These are phyloP conservation scores for Pythium dissimile DNA, from an alignment of 352 stramenopile genomes.

Conservation along the genomic window DNA sequence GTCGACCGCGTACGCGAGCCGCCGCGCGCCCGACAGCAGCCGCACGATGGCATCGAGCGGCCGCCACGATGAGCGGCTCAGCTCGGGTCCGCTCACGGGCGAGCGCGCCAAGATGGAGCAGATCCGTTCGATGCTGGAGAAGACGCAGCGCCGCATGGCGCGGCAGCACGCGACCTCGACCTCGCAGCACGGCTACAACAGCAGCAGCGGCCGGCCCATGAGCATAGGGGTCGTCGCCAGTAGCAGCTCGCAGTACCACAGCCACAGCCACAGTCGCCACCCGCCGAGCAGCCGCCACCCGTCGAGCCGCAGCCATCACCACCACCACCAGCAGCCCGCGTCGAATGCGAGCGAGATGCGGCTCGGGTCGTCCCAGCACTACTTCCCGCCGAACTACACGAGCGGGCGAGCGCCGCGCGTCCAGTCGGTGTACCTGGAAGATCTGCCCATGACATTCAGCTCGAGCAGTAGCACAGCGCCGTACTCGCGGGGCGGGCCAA, in stretches of 20 bases:
- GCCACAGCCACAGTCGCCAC: constrained; percentile 30
- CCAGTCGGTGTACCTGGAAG: constrained; percentile 23
- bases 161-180: constrained; percentile 25
- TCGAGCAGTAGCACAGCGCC: constrained; percentile 10
- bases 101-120: constrained; percentile 72
- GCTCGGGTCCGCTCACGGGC: constrained; percentile 26
- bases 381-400: constrained; percentile 17
- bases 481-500: not conserved
- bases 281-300: too few relatives aligned
- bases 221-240: constrained; percentile 5
- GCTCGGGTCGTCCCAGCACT: not conserved
- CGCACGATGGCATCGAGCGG: not conserved
- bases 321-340: constrained; percentile 19
- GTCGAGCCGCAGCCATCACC: constrained; percentile 14
- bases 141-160: constrained; percentile 47
- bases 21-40: not conserved
- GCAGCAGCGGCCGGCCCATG: constrained; percentile 13
- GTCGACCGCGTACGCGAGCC: constrained; percentile 9
- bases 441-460: constrained; percentile 12
- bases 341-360: constrained; percentile 17
- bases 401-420: constrained; percentile 12
- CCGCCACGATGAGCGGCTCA: constrained; percentile 9
- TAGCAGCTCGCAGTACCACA: constrained; percentile 5
- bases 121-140: constrained; percentile 68
- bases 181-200: constrained; percentile 25